A percentile compares a stretch with the other conserved stretches of the same genome.
These are phyloP conservation scores for Tieghemiomyces parasiticus DNA, from an alignment of 192 early-diverging fungal species.

Conservation along the genomic window DNA sequence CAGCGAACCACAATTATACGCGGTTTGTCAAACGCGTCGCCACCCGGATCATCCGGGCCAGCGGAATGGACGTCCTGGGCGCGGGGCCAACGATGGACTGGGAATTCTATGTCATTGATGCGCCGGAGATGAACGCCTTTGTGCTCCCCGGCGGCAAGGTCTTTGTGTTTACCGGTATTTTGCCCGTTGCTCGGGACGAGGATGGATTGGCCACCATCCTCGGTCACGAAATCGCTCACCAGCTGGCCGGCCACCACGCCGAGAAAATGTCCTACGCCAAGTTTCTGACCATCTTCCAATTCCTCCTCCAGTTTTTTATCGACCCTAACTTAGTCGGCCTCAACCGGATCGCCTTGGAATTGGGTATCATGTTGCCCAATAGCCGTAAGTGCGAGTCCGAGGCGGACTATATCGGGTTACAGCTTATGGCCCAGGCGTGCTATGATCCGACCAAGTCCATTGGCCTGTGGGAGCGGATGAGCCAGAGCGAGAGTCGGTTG, in stretches of 20 bases:
- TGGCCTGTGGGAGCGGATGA: conserved; percentile 77
- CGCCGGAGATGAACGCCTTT: conserved; percentile 79
- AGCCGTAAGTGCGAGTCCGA: conserved; percentile 80
- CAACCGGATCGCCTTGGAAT: conserved; percentile 41
- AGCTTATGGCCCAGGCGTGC: conserved; percentile 85
- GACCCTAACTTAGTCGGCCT: conserved; percentile 42
- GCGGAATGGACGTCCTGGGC: conserved; percentile 49
- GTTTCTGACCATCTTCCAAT: conserved; percentile 37
- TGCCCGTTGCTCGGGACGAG: conserved; percentile 64
- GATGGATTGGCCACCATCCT: conserved; percentile 86
- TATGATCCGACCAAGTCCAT: conserved; percentile 72
- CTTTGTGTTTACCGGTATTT: conserved; percentile 93
- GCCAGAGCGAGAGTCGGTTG: conserved; percentile 26
- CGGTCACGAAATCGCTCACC: conserved; percentile 91
- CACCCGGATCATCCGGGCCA: conserved; percentile 49
- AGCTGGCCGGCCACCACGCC: conserved; percentile 76
- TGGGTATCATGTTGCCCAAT: conserved; percentile 73
- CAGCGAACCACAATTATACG: conserved; percentile 41
- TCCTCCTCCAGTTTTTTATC: conserved; percentile 46
- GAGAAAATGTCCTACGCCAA: conserved; percentile 73
- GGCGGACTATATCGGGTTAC: conserved; percentile 81
- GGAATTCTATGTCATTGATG: conserved; percentile 84
- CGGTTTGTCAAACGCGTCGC: conserved; percentile 56
- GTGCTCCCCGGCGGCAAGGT: conserved; percentile 91
- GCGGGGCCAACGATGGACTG: too few species aligned